Base-by-base conservation (phyloP, 768 basidiomycete species). In the Coprinopsis strossmayeri region DNA sequence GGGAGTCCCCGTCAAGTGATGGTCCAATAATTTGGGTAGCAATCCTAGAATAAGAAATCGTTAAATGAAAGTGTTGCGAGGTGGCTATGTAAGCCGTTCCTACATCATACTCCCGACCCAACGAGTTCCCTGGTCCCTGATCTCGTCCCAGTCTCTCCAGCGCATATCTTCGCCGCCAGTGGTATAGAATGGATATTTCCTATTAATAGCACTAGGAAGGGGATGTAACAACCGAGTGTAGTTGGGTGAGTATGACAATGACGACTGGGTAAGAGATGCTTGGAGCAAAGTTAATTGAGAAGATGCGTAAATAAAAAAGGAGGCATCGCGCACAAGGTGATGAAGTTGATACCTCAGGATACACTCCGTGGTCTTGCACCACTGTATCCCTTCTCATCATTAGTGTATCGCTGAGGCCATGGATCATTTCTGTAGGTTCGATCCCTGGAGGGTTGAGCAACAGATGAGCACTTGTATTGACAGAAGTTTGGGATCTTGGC, bases 51-150 rank as follows among this genome's bases (percentile, higher is more conserved):
- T 34, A 27, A 21, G 45, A 21, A 32, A 35, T 12, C 27, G 25
- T 48, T 27, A 23, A 37, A 44, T 48, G 44, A 20, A 55, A 38
- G 24, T 34, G 47, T 3, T 40, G 24, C 7, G 3, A 9, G 47
- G 30, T 54, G 32, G 21, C 49, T 49, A 50, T 18, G 43, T 34
- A 43, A 48, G 42, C 34, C 40, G 12, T 23, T 57, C 75, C 52
- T 50, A 84, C 87, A 90, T 78, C 54, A 89, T 58, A 18, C 77
- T 70, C 24, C 87, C 87, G 9, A 87, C 78, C 87, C 87, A 89
- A 40, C 81, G 73, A 48, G 74, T 59, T n/a, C 79, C 82, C 32
- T 75, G 74, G 61, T 78, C 78, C 9, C 23, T 56, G 11, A 73
- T 63, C 46, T 70, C 73, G 18, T 72, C 74, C 10, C 67, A 65